phyloP scores from a whole-genome alignment of 2,329 filamentous ascomycete species.

The Exutisphaerella laricina region DNA sequence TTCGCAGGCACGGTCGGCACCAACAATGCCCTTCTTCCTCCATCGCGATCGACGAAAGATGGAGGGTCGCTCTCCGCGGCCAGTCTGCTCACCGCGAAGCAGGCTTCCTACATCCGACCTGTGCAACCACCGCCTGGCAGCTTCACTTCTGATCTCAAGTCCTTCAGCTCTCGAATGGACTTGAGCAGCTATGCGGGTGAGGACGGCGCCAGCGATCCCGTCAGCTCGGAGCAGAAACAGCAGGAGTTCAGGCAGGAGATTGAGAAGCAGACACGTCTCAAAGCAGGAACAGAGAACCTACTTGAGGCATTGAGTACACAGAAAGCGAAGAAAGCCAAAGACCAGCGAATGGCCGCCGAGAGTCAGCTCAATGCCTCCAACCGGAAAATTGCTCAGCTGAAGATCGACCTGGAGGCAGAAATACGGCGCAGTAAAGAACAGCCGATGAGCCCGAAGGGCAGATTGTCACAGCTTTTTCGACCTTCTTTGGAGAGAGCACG shows the following conservation, averaged over 20 bases:
- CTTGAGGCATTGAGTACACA: constrained; percentile 90
- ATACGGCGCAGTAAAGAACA: constrained; percentile 54
- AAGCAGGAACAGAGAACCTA: constrained; percentile 95
- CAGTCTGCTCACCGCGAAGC: constrained; percentile 51
- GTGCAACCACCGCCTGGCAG: constrained; percentile 65
- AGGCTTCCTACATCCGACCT: constrained; percentile 60
- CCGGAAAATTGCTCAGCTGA: constrained; percentile 57
- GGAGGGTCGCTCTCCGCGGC: constrained; percentile 50
- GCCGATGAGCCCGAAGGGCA: constrained; percentile 39
- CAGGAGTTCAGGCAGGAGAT: constrained; percentile 74
- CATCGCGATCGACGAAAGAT: constrained; percentile 44
- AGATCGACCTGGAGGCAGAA: constrained; percentile 55
- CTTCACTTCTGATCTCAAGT: constrained; percentile 83
- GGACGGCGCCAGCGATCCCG: constrained; percentile 55
- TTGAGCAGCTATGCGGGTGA: constrained; percentile 48
- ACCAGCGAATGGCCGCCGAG: constrained; percentile 53
- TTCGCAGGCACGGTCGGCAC: constrained; percentile 23
- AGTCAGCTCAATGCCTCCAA: constrained; percentile 88
- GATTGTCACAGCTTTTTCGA: constrained; percentile 54
- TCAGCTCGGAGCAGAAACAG: constrained; percentile 65
- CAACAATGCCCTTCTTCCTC: constrained; percentile 36
- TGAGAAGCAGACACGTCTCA: constrained; percentile 95
- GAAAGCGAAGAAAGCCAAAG: constrained; percentile 91
- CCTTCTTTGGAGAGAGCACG: constrained; percentile 43
- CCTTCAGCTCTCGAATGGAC: constrained; percentile 60